These are phyloP conservation scores for Knoxia roxburghii DNA, from an alignment of 257 asterid genomes.

Conservation along the genomic window DNA sequence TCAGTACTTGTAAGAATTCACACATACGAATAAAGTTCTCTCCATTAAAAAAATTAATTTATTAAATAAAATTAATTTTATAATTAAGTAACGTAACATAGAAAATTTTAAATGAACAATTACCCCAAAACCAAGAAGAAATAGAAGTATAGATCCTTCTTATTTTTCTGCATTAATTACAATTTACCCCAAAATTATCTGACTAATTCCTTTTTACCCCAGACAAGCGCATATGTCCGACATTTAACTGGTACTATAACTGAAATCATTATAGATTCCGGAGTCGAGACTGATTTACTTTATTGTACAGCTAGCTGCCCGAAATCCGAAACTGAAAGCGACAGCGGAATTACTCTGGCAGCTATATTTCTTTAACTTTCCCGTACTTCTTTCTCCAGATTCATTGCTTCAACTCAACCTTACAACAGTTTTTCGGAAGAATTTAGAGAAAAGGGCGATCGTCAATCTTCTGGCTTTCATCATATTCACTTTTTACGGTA, in stretches of 20 bases:
- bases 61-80: too few species aligned
- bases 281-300: too few species aligned
- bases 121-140: too few species aligned
- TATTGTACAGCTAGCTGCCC: neutral
- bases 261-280: neutral
- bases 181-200: too few species aligned
- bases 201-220: neutral
- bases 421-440: neutral
- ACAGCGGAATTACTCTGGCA: conserved; percentile 10
- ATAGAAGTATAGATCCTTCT: too few species aligned
- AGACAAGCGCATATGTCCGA: neutral
- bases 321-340: neutral
- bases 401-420: neutral
- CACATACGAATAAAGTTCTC: too few species aligned
- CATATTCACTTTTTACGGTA: conserved; percentile 9
- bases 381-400: neutral
- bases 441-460: neutral
- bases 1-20: too few species aligned
- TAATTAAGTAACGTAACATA: too few species aligned
- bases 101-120: too few species aligned
- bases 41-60: too few species aligned
- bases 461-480: neutral
- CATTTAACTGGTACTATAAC: neutral
- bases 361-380: neutral
- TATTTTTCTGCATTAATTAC: too few species aligned